A percentile compares a stretch with the other conserved stretches of the same genome.
These are phyloP conservation scores for Aspergillus steynii DNA, from an alignment of 495 filamentous ascomycete genomes.

Conservation along the genomic window DNA sequence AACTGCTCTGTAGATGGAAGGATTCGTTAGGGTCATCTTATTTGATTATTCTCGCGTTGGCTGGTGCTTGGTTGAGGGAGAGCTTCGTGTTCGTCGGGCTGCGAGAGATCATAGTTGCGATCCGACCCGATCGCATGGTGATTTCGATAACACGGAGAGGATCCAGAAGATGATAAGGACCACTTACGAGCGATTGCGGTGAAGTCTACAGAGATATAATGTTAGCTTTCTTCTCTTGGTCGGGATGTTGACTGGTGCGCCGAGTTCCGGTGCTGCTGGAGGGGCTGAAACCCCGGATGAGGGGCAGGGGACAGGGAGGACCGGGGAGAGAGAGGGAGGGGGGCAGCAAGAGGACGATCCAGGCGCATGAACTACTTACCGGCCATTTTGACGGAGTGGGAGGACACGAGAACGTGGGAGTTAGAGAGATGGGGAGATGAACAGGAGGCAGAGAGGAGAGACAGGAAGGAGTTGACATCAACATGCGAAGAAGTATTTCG, in stretches of 20 bases:
- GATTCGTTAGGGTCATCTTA: constrained; percentile 18
- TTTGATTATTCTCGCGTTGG: neutral
- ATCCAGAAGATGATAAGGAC: neutral
- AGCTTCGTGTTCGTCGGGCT: neutral
- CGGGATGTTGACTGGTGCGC: constrained; percentile 1
- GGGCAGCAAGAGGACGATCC: neutral
- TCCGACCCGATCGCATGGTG: neutral
- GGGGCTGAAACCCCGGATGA: constrained; percentile 20
- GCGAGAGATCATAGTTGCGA: neutral
- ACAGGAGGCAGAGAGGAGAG: constrained; percentile 5
- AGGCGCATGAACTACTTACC: constrained; percentile 29
- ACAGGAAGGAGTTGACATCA: constrained; percentile 8
- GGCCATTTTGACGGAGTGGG: constrained; percentile 37
- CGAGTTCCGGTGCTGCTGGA: constrained; percentile 3
- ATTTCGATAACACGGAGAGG: neutral
- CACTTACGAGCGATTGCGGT: constrained; percentile 55
- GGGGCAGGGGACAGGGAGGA: constrained; percentile 29
- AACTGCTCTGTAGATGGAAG: constrained; percentile 65
- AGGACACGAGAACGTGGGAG: neutral
- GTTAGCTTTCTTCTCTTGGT: constrained; percentile 20
- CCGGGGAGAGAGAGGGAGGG: constrained; percentile 2
- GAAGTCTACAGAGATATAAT: constrained; percentile 45
- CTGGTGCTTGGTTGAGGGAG: neutral
- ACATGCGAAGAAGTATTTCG: constrained; percentile 9
- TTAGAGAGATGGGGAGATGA: constrained; percentile 1